Conservation (phyloP, 768 basidiomycete species). For the Tricholomella constricta region DNA sequence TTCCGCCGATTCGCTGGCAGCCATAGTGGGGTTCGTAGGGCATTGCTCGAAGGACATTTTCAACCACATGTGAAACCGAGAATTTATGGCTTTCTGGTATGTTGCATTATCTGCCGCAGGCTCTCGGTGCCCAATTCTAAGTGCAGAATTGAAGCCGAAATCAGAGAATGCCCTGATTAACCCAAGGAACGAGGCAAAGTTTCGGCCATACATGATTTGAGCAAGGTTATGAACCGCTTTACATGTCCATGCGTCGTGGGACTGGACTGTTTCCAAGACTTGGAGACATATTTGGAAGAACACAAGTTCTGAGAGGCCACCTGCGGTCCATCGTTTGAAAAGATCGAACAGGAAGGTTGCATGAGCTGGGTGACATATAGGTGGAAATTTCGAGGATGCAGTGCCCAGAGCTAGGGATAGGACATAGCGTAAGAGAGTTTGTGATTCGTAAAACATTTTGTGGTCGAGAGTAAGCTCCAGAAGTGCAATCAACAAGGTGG, state of each 20-base stretch:
- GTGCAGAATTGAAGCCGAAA: conserved; percentile 3
- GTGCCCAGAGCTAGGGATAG: conserved; percentile 41
- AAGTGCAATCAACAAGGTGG: conserved; percentile 49
- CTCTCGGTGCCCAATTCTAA: background rate
- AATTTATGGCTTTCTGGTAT: background rate
- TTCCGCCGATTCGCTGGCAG: background rate
- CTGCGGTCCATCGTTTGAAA: conserved; percentile 39
- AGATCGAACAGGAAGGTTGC: conserved; percentile 49
- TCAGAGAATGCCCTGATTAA: conserved; percentile 30
- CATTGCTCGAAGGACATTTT: conserved; percentile 2
- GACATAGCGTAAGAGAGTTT: conserved; percentile 40
- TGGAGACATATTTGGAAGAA: conserved; percentile 36
- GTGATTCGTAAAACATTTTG: conserved; percentile 44
- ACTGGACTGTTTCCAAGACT: conserved; percentile 22
- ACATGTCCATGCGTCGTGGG: conserved; percentile 39
- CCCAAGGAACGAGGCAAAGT: conserved; percentile 28
- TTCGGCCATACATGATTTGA: conserved; percentile 6
- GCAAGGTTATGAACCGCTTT: conserved; percentile 40
- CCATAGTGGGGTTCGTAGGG: background rate
- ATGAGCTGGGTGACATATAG: conserved; percentile 47
- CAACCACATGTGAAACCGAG: conserved; percentile 7
- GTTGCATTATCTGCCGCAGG: background rate
- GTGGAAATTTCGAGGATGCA: conserved; percentile 23
- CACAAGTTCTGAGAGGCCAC: conserved; percentile 21
- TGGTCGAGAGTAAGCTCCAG: conserved; percentile 53